Evolutionary conservation across 2,329 filamentous ascomycete species (phyloP).

Genomic region (Didymella sp.): DNA sequence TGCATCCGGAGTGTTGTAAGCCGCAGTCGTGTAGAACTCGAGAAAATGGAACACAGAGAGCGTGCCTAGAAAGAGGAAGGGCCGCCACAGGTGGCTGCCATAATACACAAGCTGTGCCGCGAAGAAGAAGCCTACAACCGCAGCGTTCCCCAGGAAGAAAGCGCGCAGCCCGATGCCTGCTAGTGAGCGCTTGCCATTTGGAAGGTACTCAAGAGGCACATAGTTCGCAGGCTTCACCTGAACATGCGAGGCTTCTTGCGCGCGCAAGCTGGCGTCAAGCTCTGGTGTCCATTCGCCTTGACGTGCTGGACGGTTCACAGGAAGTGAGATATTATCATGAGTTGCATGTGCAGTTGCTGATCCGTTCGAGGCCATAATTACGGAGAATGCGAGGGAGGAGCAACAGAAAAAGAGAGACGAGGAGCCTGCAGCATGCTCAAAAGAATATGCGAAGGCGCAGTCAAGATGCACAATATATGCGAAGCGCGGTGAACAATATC

Average conservation of each 20-base stretch:
- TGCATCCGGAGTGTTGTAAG: slow-evolving; percentile 78
- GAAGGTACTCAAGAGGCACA: slow-evolving; percentile 48
- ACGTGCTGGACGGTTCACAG: slow-evolving; percentile 35
- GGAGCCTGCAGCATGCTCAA: slow-evolving; percentile 20
- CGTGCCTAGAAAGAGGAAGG: slow-evolving; percentile 68
- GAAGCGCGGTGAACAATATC: slow-evolving; percentile 6
- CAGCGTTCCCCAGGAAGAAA: slow-evolving; percentile 53
- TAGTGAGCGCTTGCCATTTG: slow-evolving; percentile 54
- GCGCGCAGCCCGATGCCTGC: slow-evolving; percentile 56
- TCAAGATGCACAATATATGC: not conserved
- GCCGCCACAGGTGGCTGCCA: slow-evolving; percentile 61
- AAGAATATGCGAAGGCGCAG: not conserved
- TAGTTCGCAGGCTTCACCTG: slow-evolving; percentile 23
- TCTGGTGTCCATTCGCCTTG: slow-evolving; percentile 36
- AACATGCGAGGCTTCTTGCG: slow-evolving; percentile 31
- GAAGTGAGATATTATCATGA: slow-evolving; percentile 41
- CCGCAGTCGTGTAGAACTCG: slow-evolving; percentile 90
- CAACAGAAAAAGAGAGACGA: slow-evolving; percentile 5
- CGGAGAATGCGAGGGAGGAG: not conserved
- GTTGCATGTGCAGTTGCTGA: slow-evolving; percentile 29
- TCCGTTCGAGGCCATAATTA: slow-evolving; percentile 38
- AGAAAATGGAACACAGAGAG: slow-evolving; percentile 91
- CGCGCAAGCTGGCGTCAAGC: slow-evolving; percentile 37
- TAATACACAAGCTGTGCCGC: slow-evolving; percentile 39
- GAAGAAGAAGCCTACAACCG: slow-evolving; percentile 44